Evolutionary conservation across 176 grass and related monocot genomes (phyloP), one percentile per base, ranked within the genome.

Genomic region (Oryza brachyantha): DNA sequence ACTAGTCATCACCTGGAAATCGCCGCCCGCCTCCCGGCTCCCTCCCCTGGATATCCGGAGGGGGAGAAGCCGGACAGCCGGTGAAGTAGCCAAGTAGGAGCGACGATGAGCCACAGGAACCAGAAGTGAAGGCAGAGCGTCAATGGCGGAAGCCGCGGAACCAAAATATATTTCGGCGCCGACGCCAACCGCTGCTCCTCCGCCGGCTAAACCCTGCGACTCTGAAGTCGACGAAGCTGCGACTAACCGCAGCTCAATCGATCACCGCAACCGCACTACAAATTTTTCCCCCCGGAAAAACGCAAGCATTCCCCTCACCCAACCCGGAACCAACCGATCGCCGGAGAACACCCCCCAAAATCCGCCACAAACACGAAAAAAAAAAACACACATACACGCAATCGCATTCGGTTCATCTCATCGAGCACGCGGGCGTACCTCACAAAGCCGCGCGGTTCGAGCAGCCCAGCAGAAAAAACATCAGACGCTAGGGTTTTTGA

Each of bases 391-490:
- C 3, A 32, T n/a, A 32, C 1, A 32, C 10, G 10, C 19, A 43
- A 31, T 0, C 28, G 28, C 46, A 21, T 0, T 0, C 27, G 65
- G n/a, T 13, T 21, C 29, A 35, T 29, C 25, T 21, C 29, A 35
- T 29, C 25, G 32, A 75, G 45, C 4, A 16, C 48, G 54, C 84
- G n/a, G n/a, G n/a, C n/a, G 54, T 87, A 87, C 85, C 79, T 82
- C 65, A 19, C 9, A 10, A 61, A 11, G 76, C 36, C 8, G 60
- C 68, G 68, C 61, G 55, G 52, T 54, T 76, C 13, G n/a, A 86
- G 78, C 64, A 70, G 32, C 64, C 71, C 52, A 10, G 69, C 40
- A 13, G 34, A 10, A 28, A 28, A 41, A 8, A 64, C 78, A 37
- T 27, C 10, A 5, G 1, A 8, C 3, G 46, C 46, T 66, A 79